Conservation (phyloP, 352 stramenopile species). For the Hyaloperonospora arabidopsidis region DNA sequence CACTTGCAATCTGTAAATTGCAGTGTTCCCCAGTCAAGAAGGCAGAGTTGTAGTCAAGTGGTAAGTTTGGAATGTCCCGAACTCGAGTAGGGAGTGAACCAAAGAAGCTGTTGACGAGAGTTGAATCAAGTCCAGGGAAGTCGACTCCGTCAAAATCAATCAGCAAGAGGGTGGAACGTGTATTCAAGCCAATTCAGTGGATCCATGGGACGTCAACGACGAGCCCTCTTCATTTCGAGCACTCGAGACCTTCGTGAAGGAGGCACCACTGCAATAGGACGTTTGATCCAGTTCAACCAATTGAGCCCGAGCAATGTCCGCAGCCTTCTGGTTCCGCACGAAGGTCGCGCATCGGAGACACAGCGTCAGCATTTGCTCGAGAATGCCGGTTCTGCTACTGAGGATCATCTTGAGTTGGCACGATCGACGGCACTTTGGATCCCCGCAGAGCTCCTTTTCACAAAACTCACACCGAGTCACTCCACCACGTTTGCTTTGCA, state of each 20-base stretch:
- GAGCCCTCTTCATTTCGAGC: constrained; percentile 1
- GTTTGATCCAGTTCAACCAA: constrained; percentile 9
- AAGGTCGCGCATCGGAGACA: constrained; percentile 15
- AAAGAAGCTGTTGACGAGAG: too few species aligned
- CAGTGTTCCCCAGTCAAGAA: too few species aligned
- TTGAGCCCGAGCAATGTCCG: constrained; percentile 11
- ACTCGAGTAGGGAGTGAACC: too few species aligned
- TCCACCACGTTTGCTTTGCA: background rate
- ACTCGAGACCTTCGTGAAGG: constrained; percentile 4
- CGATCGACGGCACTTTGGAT: constrained; percentile 7
- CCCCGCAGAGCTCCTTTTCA: constrained; percentile 9
- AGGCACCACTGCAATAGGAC: constrained; percentile 9
- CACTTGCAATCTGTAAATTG: too few species aligned
- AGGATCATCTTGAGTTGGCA: constrained; percentile 20
- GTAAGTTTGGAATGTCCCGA: too few species aligned
- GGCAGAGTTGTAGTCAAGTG: too few species aligned
- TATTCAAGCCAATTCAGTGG: too few species aligned
- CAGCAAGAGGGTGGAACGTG: too few species aligned
- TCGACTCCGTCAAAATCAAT: too few species aligned
- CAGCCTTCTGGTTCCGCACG: constrained; percentile 10
- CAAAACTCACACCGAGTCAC: constrained; percentile 21
- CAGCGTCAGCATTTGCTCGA: constrained; percentile 16
- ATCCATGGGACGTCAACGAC: too few species aligned
- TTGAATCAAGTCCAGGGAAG: too few species aligned
- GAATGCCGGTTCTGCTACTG: constrained; percentile 14